These are phyloP conservation scores for Acacia concinna DNA, from an alignment of 331 rosid species.

Conservation along the genomic window DNA sequence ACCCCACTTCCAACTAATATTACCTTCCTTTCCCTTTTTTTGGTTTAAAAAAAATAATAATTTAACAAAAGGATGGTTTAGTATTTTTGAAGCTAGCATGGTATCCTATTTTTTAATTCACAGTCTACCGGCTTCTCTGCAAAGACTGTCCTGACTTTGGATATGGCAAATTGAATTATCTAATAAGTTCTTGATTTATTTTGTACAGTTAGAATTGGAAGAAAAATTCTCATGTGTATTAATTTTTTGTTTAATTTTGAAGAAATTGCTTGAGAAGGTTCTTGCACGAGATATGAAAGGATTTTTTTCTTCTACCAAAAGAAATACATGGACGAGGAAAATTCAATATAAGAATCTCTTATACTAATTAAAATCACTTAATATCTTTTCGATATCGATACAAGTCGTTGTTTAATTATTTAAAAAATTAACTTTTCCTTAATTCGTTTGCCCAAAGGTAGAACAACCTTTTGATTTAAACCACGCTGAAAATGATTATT, in stretches of 20 bases:
- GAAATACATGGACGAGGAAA: not conserved
- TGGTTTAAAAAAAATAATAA: not conserved
- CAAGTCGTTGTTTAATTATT: not conserved
- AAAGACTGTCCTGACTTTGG: not conserved
- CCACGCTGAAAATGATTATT: not conserved
- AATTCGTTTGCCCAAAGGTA: not conserved
- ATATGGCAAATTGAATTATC: not conserved
- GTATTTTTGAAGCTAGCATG: not conserved
- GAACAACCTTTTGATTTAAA: not conserved
- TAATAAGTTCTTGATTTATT: not conserved
- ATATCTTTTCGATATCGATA: not conserved
- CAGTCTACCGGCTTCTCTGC: not conserved
- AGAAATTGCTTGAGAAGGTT: not conserved
- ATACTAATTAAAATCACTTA: not conserved
- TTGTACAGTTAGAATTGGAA: not conserved
- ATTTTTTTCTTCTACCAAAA: not conserved
- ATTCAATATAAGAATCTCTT: not conserved
- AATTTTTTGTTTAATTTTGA: not conserved
- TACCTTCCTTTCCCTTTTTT: not conserved
- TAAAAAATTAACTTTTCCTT: not conserved
- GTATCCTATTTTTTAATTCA: not conserved
- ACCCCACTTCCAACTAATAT: not conserved
- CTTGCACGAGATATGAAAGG: not conserved
- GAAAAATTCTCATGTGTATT: not conserved
- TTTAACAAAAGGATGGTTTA: not conserved